Evolutionary conservation across 257 asterid species (phyloP).

Genomic region (Cordia subcordata): DNA sequence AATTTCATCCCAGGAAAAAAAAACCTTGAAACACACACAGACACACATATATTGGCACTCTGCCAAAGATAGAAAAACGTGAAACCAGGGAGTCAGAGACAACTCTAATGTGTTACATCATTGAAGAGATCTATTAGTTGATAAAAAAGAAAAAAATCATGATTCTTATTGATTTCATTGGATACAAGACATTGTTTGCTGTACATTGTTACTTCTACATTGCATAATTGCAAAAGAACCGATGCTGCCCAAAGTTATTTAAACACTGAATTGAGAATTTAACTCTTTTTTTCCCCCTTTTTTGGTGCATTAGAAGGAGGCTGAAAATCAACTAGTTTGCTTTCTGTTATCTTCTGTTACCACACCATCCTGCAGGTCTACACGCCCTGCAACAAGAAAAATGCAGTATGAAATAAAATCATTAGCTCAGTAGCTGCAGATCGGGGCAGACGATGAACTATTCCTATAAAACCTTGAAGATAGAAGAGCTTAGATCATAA

Average conservation of each 20-base stretch:
- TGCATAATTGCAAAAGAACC: not conserved
- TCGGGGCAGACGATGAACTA: not conserved
- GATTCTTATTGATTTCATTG: not conserved
- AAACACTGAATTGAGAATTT: not conserved
- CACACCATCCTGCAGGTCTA: constrained; percentile 54
- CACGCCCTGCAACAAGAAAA: constrained; percentile 40
- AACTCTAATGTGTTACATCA: no score
- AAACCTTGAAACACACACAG: no score
- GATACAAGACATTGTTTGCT: not conserved
- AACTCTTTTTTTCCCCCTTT: no score
- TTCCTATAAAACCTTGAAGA: not conserved
- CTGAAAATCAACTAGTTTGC: not conserved
- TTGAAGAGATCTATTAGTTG: no score
- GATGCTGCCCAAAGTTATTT: not conserved
- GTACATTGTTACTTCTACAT: not conserved
- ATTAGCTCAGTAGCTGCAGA: not conserved
- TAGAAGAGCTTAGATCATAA: no score
- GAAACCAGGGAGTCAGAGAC: no score
- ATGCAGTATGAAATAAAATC: not conserved
- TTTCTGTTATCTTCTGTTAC: constrained; percentile 52
- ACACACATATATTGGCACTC: no score
- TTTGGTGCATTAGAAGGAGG: not conserved
- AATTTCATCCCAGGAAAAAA: no score
- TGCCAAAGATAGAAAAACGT: no score
- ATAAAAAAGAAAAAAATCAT: no score